These are phyloP conservation scores for Amanita phalloides DNA, from an alignment of 768 basidiomycete species.

Conservation along the genomic window DNA sequence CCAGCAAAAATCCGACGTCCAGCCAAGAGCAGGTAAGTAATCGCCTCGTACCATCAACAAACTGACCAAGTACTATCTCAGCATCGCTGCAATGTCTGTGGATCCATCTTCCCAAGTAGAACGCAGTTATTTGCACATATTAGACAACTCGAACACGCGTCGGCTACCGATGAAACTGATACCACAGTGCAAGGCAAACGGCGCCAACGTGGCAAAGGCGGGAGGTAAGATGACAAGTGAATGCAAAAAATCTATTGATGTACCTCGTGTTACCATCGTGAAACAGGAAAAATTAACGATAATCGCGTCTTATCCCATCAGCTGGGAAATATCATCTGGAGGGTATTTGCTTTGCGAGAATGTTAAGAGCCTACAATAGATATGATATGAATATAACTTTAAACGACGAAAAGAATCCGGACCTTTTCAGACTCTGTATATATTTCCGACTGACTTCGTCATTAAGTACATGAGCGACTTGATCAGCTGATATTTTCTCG, in stretches of 20 bases:
- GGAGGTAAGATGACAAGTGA: neutral
- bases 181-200: neutral
- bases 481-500: constrained; percentile 95
- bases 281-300: neutral
- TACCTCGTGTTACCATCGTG: neutral
- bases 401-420: constrained; percentile 9
- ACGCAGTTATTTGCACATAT: constrained; percentile 73
- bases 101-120: constrained; percentile 48
- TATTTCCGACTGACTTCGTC: constrained; percentile 99
- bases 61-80: constrained; percentile 8
- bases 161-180: constrained; percentile 25
- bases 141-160: constrained; percentile 59
- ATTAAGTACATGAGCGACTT: constrained; percentile 96
- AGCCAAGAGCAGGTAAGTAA: constrained; percentile 14
- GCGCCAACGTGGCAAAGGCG: neutral
- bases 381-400: neutral
- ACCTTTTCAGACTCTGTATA: constrained; percentile 95
- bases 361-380: constrained; percentile 62
- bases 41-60: neutral
- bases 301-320: constrained; percentile 61
- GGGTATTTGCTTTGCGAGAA: constrained; percentile 96
- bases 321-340: constrained; percentile 81
- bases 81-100: constrained; percentile 62
- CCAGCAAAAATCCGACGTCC: constrained; percentile 41
- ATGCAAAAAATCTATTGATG: neutral